Percentiles rank a stretch among this genome's conserved stretches.
Evolutionary conservation across 306 rosid genomes (phyloP).

Genomic region (Geum urbanum): DNA sequence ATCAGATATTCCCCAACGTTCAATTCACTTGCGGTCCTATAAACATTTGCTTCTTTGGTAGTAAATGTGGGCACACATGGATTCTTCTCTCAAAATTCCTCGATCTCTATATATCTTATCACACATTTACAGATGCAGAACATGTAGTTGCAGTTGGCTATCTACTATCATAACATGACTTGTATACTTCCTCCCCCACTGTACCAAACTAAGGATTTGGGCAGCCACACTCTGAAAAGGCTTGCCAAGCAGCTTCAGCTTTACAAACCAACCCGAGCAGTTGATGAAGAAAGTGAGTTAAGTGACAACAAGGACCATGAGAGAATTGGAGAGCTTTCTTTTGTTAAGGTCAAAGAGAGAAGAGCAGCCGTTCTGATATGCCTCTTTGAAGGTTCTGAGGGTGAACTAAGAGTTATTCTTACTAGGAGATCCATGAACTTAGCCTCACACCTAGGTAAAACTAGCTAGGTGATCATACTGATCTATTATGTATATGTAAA

Average conservation of each 20-base stretch:
- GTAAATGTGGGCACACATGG: not conserved
- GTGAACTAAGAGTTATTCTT: conserved; percentile 34
- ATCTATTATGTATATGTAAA: not conserved
- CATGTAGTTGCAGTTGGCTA: not conserved
- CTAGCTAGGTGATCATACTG: not conserved
- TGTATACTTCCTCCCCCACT: conserved; percentile 2
- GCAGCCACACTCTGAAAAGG: conserved; percentile 28
- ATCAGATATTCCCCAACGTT: conserved; percentile 1
- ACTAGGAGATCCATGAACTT: conserved; percentile 37
- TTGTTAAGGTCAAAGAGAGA: conserved; percentile 16
- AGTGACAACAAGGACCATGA: not conserved
- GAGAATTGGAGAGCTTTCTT: not conserved
- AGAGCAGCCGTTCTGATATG: conserved; percentile 42
- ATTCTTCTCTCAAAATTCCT: not conserved
- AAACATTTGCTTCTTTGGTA: not conserved
- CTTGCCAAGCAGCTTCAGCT: conserved; percentile 24
- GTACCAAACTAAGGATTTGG: conserved; percentile 8
- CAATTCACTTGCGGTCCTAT: not conserved
- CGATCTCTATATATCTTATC: not conserved
- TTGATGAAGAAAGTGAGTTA: not conserved
- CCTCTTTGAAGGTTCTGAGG: conserved; percentile 34
- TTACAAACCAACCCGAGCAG: conserved; percentile 4
- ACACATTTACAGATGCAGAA: not conserved
- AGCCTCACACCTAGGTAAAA: conserved; percentile 33
- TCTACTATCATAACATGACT: conserved; percentile 1